Evolutionary conservation across 2,329 filamentous ascomycete species (phyloP).

Genomic region (Hymenotorrendiella dingleyae): DNA sequence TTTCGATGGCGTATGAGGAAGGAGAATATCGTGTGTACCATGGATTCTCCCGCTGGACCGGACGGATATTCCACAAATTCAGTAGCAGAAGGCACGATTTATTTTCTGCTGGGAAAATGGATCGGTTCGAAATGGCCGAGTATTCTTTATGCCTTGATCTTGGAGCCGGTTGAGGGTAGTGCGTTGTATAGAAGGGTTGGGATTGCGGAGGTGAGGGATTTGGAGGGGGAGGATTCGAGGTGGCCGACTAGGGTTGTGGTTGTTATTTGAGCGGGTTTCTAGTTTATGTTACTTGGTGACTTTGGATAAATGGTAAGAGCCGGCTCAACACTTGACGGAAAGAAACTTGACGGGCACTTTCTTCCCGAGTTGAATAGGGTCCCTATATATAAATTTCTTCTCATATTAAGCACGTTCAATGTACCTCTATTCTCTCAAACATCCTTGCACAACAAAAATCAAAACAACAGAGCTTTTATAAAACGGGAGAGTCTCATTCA

Average conservation of each 20-base stretch:
- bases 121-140: not conserved
- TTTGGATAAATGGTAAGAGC: no score
- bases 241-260: not conserved
- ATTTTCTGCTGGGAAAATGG: not conserved
- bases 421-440: no score
- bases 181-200: not conserved
- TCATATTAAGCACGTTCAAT: no score
- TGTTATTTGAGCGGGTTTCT: no score
- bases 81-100: not conserved
- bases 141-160: not conserved
- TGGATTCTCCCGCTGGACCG: not conserved
- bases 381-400: no score
- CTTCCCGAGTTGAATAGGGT: no score
- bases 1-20: not conserved
- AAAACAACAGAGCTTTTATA: no score
- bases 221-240: not conserved
- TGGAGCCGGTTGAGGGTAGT: not conserved
- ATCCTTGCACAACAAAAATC: no score
- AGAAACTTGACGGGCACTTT: no score
- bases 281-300: no score
- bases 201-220: not conserved
- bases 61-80: not conserved
- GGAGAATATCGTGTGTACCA: not conserved
- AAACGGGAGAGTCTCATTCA: no score
- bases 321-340: no score